These are phyloP conservation scores for Metschnikowia gruessii DNA, from an alignment of 805 yeast species.

Conservation along the genomic window DNA sequence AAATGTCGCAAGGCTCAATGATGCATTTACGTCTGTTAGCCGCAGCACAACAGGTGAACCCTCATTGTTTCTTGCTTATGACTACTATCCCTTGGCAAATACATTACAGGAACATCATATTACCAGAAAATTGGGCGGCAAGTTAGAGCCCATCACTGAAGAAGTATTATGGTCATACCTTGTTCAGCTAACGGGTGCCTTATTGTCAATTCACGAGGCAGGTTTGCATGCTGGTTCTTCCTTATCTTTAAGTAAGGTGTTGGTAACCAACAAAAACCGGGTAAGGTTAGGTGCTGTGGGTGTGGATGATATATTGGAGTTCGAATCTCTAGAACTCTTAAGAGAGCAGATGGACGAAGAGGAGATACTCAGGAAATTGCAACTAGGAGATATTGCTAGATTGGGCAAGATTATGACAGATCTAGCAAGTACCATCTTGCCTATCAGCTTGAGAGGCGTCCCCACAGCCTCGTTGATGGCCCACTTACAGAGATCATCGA, in stretches of 20 bases:
- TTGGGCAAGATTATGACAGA: constrained; percentile 62
- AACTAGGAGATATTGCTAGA: constrained; percentile 52
- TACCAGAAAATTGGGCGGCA: constrained; percentile 38
- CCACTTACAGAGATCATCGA: constrained; percentile 17
- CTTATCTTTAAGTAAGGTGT: constrained; percentile 62
- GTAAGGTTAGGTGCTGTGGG: constrained; percentile 72
- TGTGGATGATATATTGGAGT: constrained; percentile 60
- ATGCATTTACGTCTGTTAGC: constrained; percentile 82
- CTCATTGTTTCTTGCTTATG: constrained; percentile 75
- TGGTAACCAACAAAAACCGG: constrained; percentile 70
- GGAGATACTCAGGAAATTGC: constrained; percentile 28
- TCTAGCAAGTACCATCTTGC: constrained; percentile 43
- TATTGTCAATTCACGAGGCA: constrained; percentile 61
- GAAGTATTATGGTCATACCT: constrained; percentile 71
- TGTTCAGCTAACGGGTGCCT: constrained; percentile 70
- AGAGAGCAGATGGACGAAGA: constrained; percentile 12
- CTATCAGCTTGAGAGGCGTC: constrained; percentile 24
- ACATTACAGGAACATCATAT: constrained; percentile 71
- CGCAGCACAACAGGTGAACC: constrained; percentile 62
- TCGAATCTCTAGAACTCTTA: constrained; percentile 30
- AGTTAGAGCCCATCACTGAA: constrained; percentile 56
- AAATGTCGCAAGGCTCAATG: constrained; percentile 64
- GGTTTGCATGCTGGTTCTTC: constrained; percentile 60
- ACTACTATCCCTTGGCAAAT: constrained; percentile 74
- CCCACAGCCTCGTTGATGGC: constrained; percentile 15